Percentiles rank a stretch among this genome's conserved stretches.
phyloP scores from a whole-genome alignment of 805 yeast genomes.

The Pichia manshurica region DNA sequence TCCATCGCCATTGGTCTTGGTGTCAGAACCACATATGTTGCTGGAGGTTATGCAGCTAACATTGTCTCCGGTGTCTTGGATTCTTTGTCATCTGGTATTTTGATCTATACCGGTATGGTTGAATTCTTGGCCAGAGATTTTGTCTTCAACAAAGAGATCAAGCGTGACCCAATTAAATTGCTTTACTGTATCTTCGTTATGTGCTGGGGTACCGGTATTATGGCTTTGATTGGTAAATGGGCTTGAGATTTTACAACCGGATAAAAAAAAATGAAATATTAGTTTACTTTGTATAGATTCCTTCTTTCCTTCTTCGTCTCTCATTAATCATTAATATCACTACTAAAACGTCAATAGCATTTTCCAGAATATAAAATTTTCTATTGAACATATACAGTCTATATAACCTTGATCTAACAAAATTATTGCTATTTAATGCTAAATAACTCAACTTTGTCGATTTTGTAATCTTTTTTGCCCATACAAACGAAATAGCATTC shows the following conservation, averaged over 20 bases:
- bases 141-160: constrained; percentile 52
- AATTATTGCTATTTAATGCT: constrained; percentile 9
- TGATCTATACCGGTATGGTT: constrained; percentile 67
- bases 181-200: constrained; percentile 42
- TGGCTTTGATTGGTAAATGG: constrained; percentile 74
- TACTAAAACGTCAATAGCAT: too few species aligned
- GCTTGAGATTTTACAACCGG: too few species aligned
- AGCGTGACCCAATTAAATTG: constrained; percentile 43
- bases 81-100: constrained; percentile 66
- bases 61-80: constrained; percentile 67
- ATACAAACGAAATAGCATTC: constrained; percentile 78
- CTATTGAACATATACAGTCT: too few species aligned
- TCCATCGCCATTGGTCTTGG: constrained; percentile 74
- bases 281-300: background rate
- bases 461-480: constrained; percentile 35
- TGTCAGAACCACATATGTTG: constrained; percentile 52
- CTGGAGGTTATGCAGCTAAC: constrained; percentile 48
- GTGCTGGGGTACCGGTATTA: constrained; percentile 57
- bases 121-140: constrained; percentile 74
- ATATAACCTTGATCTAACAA: too few species aligned
- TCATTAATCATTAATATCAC: background rate
- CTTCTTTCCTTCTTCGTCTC: background rate
- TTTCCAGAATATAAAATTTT: too few species aligned
- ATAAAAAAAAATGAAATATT: too few species aligned
- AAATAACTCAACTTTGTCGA: constrained; percentile 43